Conservation (phyloP, 345 rosid species). For the Heritiera fomes region DNA sequence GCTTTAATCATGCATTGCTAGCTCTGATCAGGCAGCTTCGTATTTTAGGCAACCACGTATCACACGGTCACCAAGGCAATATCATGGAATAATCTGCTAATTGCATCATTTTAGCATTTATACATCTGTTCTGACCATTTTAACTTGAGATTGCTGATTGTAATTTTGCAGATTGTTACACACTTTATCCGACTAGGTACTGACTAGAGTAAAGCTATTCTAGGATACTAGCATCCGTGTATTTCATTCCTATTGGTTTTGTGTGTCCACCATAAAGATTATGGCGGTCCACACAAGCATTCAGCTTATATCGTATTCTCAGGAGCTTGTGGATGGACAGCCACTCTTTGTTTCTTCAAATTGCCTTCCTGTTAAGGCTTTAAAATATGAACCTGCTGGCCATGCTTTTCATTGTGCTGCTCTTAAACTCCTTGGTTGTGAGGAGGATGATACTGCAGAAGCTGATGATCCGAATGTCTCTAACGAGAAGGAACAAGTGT, state of each 20-base stretch:
- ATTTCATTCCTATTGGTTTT: not conserved
- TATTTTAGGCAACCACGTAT: not conserved
- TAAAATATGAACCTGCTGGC: slow-evolving; percentile 87
- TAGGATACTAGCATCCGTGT: not conserved
- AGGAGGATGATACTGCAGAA: slow-evolving; percentile 46
- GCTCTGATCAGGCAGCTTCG: not conserved
- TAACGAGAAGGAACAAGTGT: slow-evolving; percentile 60
- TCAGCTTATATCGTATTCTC: slow-evolving; percentile 66
- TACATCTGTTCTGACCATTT: slow-evolving; percentile 3
- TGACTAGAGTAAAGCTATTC: slow-evolving; percentile 10
- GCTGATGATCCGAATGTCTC: slow-evolving; percentile 54
- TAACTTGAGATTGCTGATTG: slow-evolving; percentile 1
- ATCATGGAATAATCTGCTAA: not conserved
- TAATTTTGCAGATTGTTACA: slow-evolving; percentile 8
- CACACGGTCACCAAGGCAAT: not conserved
- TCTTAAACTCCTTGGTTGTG: slow-evolving; percentile 76
- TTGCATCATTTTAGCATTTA: not conserved
- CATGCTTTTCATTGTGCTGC: slow-evolving; percentile 86
- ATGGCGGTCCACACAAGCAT: slow-evolving; percentile 36
- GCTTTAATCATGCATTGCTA: not conserved
- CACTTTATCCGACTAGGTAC: not conserved
- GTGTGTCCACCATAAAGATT: slow-evolving; percentile 26
- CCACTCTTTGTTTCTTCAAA: slow-evolving; percentile 74
- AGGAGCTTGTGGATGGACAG: slow-evolving; percentile 77
- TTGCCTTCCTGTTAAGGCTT: slow-evolving; percentile 79